Base-by-base conservation (phyloP, 306 rosid species). In the Inga leiocalycina region DNA sequence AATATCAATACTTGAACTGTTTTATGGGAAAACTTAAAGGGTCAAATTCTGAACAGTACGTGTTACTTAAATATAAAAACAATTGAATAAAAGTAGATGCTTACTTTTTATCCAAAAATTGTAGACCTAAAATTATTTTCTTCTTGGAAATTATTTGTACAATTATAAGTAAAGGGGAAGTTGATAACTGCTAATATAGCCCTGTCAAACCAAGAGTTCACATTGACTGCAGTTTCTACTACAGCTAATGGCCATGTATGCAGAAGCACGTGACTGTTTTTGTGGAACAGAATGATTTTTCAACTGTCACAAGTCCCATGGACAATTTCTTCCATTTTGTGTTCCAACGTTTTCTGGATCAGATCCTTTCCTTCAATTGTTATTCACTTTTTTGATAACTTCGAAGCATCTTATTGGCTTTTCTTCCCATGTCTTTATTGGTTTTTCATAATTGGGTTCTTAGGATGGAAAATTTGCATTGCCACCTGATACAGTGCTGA, bases 391-490 rank as follows among this genome's bases (percentile, higher is more conserved):
- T 68, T 83, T 6, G 14, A 76, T 78, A 32, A 72, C 48, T 73
- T 80, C 46, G 43, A 41, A 17, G 17, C 44, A 41, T 76, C 24
- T 30, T 51, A 1, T 20, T 30, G 70, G 59, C 65, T 49, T 19
- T 35, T 30, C 57, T 16, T 56, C 13, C 20, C 27, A 17, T 79
- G 6, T 78, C 84, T 75, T 64, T 43, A 75, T 80, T 77, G 49
- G 45, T 87, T 84, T 84, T 54, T 79, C 27, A 39, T 81, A 67
- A 79, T 67, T 86, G 82, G 88, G 76, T 70, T 88, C 81, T 76
- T 90, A 90, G 93, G 91, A 83, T 79, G 93, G 80, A 80, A 84
- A 77, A 71, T 70, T n/a, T 76, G 81, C 74, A 62, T 66, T 86
- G 39, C 75, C 84, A 72, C 84, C 84, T 5, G 88, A 88, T 51